These are phyloP conservation scores for Calendula officinalis DNA, from an alignment of 129 eudicot species.

Conservation along the genomic window DNA sequence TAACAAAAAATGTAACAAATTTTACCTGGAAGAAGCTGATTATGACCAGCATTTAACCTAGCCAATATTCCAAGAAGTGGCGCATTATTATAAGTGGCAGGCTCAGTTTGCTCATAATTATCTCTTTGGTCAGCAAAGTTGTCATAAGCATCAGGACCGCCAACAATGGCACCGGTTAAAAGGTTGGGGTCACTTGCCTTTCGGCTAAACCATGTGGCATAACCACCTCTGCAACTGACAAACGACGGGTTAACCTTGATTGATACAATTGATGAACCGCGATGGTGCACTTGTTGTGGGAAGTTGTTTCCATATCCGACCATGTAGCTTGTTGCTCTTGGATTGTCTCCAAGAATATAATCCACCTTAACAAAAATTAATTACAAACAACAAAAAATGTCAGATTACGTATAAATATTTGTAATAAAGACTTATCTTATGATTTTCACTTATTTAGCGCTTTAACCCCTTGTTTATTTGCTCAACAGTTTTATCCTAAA, in stretches of 20 bases:
- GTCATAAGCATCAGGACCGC: constrained; percentile 98
- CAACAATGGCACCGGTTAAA: constrained; percentile 87
- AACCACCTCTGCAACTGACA: constrained; percentile 88
- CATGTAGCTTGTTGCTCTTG: constrained; percentile 99
- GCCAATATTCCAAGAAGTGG: constrained; percentile 88
- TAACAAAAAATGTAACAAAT: not conserved
- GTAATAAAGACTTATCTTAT: no score
- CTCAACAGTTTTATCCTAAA: not conserved
- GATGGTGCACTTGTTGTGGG: constrained; percentile 89
- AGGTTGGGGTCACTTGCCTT: constrained; percentile 86
- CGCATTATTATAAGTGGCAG: constrained; percentile 97
- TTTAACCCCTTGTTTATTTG: not conserved
- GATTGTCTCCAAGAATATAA: constrained; percentile 93
- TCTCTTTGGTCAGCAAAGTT: constrained; percentile 93
- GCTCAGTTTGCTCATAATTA: constrained; percentile 96
- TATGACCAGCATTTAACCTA: constrained; percentile 62
- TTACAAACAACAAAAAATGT: not conserved
- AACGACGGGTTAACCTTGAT: constrained; percentile 73
- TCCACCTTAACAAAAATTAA: constrained; percentile 52
- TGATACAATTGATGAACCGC: constrained; percentile 94
- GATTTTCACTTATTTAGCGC: not conserved
- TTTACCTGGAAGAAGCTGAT: constrained; percentile 83
- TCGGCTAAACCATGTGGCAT: constrained; percentile 84
- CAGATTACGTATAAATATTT: not conserved
- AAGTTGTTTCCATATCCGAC: constrained; percentile 89